A percentile compares a stretch with the other conserved stretches of the same genome.
Conservation (phyloP, 352 stramenopile species). For the Aphanomyces astaci region DNA sequence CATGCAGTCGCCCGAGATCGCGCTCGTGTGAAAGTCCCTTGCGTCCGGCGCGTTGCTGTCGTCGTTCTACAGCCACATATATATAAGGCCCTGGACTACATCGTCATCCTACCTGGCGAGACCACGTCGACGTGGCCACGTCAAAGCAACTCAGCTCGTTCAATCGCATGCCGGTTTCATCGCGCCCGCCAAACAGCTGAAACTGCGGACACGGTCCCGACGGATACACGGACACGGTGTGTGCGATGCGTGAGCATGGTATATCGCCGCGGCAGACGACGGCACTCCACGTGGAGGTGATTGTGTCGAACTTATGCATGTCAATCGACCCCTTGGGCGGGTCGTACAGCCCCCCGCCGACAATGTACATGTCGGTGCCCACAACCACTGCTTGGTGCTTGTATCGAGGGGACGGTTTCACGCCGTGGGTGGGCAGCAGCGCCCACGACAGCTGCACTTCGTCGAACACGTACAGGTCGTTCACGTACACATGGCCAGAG, state of each 20-base stretch:
- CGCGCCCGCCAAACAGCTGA: conserved; percentile 71
- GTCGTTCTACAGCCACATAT: conserved; percentile 47
- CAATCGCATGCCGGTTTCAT: conserved; percentile 40
- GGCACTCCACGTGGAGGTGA: conserved; percentile 57
- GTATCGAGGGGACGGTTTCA: conserved; percentile 64
- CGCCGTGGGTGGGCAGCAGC: conserved; percentile 55
- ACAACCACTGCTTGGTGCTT: conserved; percentile 71
- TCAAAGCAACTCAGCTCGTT: neutral
- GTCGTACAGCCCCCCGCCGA: conserved; percentile 73
- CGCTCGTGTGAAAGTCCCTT: conserved; percentile 71
- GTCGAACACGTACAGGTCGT: conserved; percentile 78
- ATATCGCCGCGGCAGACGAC: conserved; percentile 52
- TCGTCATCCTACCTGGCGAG: conserved; percentile 25
- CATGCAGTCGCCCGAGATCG: conserved; percentile 65
- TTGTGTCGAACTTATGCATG: conserved; percentile 65
- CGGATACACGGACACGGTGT: conserved; percentile 54
- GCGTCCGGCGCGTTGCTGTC: conserved; percentile 59
- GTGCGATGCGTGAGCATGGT: conserved; percentile 66
- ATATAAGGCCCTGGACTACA: conserved; percentile 28
- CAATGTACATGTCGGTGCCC: conserved; percentile 67
- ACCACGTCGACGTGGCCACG: conserved; percentile 1
- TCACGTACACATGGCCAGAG: conserved; percentile 74
- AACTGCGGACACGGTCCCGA: conserved; percentile 21
- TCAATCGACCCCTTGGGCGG: conserved; percentile 72
- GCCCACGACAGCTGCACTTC: conserved; percentile 61